Percentiles rank a stretch among this genome's conserved stretches.
These are phyloP conservation scores for Cyberlindnera xishuangbannaensis DNA, from an alignment of 805 yeast genomes.

Conservation along the genomic window DNA sequence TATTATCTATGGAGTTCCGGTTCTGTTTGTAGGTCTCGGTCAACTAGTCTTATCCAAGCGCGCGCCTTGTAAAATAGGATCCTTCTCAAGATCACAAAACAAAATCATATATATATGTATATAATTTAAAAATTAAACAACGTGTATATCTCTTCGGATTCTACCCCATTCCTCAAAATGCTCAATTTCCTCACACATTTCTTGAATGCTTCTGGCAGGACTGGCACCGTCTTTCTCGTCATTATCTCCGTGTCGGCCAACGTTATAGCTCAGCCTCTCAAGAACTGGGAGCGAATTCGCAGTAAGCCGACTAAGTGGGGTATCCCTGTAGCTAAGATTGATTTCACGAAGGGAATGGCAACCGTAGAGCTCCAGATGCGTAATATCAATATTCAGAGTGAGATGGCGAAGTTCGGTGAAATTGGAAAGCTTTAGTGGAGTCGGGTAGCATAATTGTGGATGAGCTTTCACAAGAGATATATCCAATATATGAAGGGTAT, in stretches of 20 bases:
- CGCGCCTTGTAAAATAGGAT: no score
- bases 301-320: slow-evolving; percentile 2
- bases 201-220: slow-evolving; percentile 1
- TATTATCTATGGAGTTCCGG: no score
- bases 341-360: slow-evolving; percentile 2
- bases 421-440: slow-evolving; percentile 2
- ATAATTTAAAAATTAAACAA: no score
- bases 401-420: slow-evolving; percentile 1
- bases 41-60: no score
- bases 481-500: slow-evolving; percentile 1
- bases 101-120: no score
- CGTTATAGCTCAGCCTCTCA: slow-evolving; percentile 5
- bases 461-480: slow-evolving; percentile 1
- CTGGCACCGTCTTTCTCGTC: background rate
- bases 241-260: slow-evolving; percentile 1
- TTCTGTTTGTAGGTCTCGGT: no score
- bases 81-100: no score
- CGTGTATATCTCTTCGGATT: background rate
- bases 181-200: slow-evolving; percentile 8
- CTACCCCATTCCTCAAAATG: slow-evolving; percentile 3
- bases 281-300: slow-evolving; percentile 3
- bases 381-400: slow-evolving; percentile 2
- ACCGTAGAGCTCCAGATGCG: slow-evolving; percentile 2
- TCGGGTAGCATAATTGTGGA: slow-evolving; percentile 1
- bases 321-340: slow-evolving; percentile 3